Conservation (phyloP, 768 basidiomycete species). For the Kwoniella botswanensis region DNA sequence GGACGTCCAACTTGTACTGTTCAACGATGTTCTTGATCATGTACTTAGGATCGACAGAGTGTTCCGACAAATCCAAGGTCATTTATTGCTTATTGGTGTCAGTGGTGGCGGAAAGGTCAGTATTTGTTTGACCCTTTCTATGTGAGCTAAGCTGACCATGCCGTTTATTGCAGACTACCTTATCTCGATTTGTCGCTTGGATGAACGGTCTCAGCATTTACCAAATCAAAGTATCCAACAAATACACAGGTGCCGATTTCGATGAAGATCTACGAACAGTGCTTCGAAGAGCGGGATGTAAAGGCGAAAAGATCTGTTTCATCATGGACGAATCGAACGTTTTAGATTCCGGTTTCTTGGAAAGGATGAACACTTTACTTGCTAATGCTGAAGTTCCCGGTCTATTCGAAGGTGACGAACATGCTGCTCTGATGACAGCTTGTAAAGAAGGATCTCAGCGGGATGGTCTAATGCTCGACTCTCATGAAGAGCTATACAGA, state of each 20-base stretch:
- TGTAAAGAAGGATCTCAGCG: conserved; percentile 99
- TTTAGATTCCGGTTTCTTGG: conserved; percentile 96
- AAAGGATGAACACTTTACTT: conserved; percentile 99
- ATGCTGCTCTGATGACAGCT: conserved; percentile 96
- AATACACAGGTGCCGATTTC: conserved; percentile 97
- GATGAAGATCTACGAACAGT: conserved; percentile 96
- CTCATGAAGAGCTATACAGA: conserved; percentile 93
- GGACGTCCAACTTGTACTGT: conserved; percentile 94
- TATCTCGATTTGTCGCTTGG: conserved; percentile 99
- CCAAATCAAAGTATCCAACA: conserved; percentile 99
- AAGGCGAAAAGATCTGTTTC: conserved; percentile 98
- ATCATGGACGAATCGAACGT: conserved; percentile 99
- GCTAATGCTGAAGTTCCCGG: conserved; percentile 99
- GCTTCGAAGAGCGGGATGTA: conserved; percentile 92
- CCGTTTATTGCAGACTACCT: conserved; percentile 71
- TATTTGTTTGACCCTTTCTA: not conserved
- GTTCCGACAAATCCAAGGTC: conserved; percentile 97
- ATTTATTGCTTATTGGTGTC: conserved; percentile 93
- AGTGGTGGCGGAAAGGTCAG: conserved; percentile 96
- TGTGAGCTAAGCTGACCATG: not conserved
- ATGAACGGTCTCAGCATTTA: conserved; percentile 99
- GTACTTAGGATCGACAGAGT: conserved; percentile 97
- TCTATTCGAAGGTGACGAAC: conserved; percentile 99
- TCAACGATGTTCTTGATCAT: conserved; percentile 98
- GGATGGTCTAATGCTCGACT: conserved; percentile 97